A percentile compares a stretch with the other conserved stretches of the same genome.
Evolutionary conservation across 2,329 filamentous ascomycete genomes (phyloP).

Genomic region (Fusarium graminum): DNA sequence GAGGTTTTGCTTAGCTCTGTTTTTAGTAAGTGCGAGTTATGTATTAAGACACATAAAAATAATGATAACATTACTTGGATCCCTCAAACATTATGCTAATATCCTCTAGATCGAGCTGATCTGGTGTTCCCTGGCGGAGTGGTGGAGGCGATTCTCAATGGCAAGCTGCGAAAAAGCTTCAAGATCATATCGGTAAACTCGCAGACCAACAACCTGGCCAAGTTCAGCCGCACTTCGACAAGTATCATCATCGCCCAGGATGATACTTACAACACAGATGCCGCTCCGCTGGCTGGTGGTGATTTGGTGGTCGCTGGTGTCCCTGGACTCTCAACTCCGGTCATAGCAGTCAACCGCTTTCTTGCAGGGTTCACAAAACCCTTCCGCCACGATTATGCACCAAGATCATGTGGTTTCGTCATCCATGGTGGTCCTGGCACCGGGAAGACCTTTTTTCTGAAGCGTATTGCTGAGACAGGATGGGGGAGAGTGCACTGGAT

Average conservation of each 20-base stretch:
- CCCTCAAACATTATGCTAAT: constrained; percentile 6
- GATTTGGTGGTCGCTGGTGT: constrained; percentile 67
- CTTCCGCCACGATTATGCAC: constrained; percentile 50
- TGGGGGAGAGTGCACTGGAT: constrained; percentile 79
- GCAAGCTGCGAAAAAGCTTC: constrained; percentile 61
- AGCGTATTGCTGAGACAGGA: constrained; percentile 73
- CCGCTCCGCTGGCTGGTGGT: constrained; percentile 42
- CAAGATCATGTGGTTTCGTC: constrained; percentile 70
- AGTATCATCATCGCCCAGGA: constrained; percentile 56
- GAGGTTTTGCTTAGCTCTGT: constrained; percentile 52
- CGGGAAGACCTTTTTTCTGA: constrained; percentile 82
- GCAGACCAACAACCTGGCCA: constrained; percentile 59
- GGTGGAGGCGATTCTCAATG: constrained; percentile 69
- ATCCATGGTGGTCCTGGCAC: constrained; percentile 87
- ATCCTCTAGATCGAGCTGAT: constrained; percentile 69
- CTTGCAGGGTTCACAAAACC: constrained; percentile 67
- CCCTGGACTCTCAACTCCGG: constrained; percentile 75
- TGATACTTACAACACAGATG: constrained; percentile 35
- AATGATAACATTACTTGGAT: not conserved
- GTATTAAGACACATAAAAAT: no score
- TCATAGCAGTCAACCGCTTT: constrained; percentile 75
- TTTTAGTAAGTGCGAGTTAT: constrained; percentile 48
- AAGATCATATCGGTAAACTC: constrained; percentile 68
- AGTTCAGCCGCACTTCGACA: constrained; percentile 57
- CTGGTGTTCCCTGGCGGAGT: constrained; percentile 77